Evolutionary conservation across 371 early-diverging fungal species (phyloP), one percentile per base, ranked within the genome.

Genomic region (Apophysomyces variabilis): DNA sequence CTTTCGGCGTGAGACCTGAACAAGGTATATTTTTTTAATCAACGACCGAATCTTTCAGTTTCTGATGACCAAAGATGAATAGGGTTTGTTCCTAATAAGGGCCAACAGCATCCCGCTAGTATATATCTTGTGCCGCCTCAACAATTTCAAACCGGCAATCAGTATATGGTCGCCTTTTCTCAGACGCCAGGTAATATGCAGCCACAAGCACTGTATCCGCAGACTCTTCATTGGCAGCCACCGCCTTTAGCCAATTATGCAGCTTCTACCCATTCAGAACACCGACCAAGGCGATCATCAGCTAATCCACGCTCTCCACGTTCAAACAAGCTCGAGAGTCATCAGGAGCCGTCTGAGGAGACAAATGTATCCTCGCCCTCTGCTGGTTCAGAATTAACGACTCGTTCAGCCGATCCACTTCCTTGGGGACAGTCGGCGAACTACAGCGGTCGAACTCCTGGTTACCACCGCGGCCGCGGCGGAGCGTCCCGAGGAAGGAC

Each of bases 131-230:
- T 63, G 60, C 64, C 67, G 9, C 70, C 58, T 14, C 64, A 57
- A 13, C 67, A 62, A 5, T 66, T 63, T 18, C 9, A 54, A 13
- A 7, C 70, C 32, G 26, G 41, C 8, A 66, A 66, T 46, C 67
- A 70, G 45, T 70, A 66, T 43, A 47, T 64, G 58, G 64, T 67
- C 14, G 45, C 70, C 35, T 67, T 60, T 70, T 64, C 70, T 21
- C 70, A 60, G 46, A 58, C 47, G 62, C 54, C 66, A 56, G 57
- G 67, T 18, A 57, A 61, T 43, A 61, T 50, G 54, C 54, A 56
- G n/a, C 21, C 38, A 18, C 70, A 59, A 8, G 57, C 67, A 44
- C 16, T 67, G 13, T 70, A 64, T 47, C 57, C 45, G 14, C 67
- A 63, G 11, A 41, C 62, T 13, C 6, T 70, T 5, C 44, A 56